These are phyloP conservation scores for Boechera divaricarpa DNA, from an alignment of 345 rosid genomes.

Conservation along the genomic window DNA sequence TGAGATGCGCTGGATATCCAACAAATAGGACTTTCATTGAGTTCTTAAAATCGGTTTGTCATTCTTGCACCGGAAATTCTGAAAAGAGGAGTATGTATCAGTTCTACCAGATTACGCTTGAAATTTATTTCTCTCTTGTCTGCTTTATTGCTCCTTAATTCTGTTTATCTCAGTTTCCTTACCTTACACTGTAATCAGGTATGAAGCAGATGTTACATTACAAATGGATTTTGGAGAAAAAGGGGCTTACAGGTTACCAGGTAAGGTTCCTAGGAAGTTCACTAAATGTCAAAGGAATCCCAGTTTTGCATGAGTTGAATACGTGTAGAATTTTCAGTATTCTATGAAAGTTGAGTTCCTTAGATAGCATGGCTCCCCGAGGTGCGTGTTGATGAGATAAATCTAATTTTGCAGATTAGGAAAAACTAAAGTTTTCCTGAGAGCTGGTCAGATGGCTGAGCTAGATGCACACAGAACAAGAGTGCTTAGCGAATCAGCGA, in stretches of 20 bases:
- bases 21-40: conserved; percentile 70
- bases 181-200: conserved; percentile 50
- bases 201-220: conserved; percentile 77
- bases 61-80: conserved; percentile 73
- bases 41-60: conserved; percentile 62
- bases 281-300: conserved; percentile 21
- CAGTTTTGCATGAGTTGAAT: conserved; percentile 15
- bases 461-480: conserved; percentile 72
- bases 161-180: conserved; percentile 25
- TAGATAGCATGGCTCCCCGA: conserved; percentile 18
- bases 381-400: conserved; percentile 27
- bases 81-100: conserved; percentile 61
- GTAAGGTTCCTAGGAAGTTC: conserved; percentile 47
- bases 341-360: conserved; percentile 23
- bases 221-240: conserved; percentile 75
- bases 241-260: conserved; percentile 71
- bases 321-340: conserved; percentile 4
- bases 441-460: conserved; percentile 84
- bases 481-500: conserved; percentile 63
- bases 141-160: conserved; percentile 38
- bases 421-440: conserved; percentile 69
- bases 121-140: conserved; percentile 20
- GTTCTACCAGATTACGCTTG: conserved; percentile 22
- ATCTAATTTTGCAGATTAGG: conserved; percentile 69
- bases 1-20: conserved; percentile 90